Conservation (phyloP, 2,329 filamentous ascomycete species). For the Coniella lustricola region DNA sequence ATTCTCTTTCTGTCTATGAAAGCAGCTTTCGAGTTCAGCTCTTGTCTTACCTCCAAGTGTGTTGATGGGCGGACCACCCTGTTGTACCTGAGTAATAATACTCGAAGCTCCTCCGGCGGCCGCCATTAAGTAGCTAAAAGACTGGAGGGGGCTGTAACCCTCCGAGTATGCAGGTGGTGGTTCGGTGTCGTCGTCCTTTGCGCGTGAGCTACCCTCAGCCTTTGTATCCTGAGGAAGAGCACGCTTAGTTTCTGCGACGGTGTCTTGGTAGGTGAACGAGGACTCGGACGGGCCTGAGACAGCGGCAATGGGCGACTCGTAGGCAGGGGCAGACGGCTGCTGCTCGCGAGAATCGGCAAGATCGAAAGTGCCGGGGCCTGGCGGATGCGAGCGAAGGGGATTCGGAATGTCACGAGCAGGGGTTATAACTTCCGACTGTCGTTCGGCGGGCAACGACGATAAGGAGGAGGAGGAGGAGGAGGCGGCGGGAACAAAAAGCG, state of each 20-base stretch:
- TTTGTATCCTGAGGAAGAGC: conserved; percentile 79
- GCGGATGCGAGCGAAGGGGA: conserved; percentile 30
- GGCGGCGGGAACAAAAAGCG: conserved; percentile 43
- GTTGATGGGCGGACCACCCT: conserved; percentile 83
- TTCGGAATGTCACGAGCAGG: conserved; percentile 31
- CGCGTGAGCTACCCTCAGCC: conserved; percentile 55
- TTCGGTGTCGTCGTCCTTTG: conserved; percentile 76
- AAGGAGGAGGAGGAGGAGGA: neutral
- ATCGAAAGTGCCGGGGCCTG: conserved; percentile 24
- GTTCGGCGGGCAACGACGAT: conserved; percentile 17
- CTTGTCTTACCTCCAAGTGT: conserved; percentile 76
- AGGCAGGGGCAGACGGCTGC: conserved; percentile 43
- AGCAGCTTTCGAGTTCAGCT: too few relatives aligned
- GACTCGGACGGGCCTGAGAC: conserved; percentile 31
- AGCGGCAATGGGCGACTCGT: conserved; percentile 34
- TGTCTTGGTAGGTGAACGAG: conserved; percentile 38
- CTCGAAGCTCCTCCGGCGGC: conserved; percentile 93
- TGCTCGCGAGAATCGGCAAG: conserved; percentile 21
- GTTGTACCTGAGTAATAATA: conserved; percentile 98
- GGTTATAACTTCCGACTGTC: conserved; percentile 24
- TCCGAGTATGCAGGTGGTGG: conserved; percentile 95
- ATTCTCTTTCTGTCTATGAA: too few relatives aligned
- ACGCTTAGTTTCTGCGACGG: conserved; percentile 70
- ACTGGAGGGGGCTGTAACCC: conserved; percentile 83
- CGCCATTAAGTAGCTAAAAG: conserved; percentile 96